Base-by-base conservation (phyloP, 2,329 filamentous ascomycete species). In the Exserohilum turcica region DNA sequence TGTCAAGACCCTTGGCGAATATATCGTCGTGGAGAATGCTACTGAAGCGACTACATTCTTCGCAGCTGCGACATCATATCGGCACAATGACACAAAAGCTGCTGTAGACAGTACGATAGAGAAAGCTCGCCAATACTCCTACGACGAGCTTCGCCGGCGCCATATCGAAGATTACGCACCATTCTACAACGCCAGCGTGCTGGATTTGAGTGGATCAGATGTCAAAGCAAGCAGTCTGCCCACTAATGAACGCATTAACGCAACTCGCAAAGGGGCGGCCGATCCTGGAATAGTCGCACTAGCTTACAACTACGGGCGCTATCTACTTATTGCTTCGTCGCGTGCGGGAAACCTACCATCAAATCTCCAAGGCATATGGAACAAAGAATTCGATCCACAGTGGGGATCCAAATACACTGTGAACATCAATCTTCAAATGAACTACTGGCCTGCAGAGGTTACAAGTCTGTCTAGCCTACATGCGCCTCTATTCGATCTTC, bases 351-450 rank as follows among this genome's bases (percentile, higher is more conserved):
- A 38, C 7, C 64, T 80, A 4, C 78, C 78, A 4, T 75, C 77
- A 1, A 80, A 74, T 36, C 71, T 79, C 0, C 77, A 81, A 57
- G 77, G 77, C 0, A 72, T 80, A 29, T 79, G 77, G 78, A 79
- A 78, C 43, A 49, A 57, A 13, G 54, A 70, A 5, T 78, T 77
- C 48, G 60, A 71, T 8, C 76, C 76, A 5, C 66, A 76, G 0
- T 82, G 80, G 79, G 78, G 78, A 3, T 75, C 72, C 19, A 81
- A 79, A 54, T 80, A 76, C 50, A 82, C 80, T 0, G 78, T 82
- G 58, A 81, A 82, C 55, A 80, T 82, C 63, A 83, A 82, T 36
- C 67, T 76, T 0, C 75, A 83, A 61, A 83, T 83, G 80, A 82
- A 82, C 56, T 83, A 82, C 59, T 82, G 79, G 80, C 73, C 55